Conservation (phyloP, 768 basidiomycete genomes). For the Lactarius indigo region DNA sequence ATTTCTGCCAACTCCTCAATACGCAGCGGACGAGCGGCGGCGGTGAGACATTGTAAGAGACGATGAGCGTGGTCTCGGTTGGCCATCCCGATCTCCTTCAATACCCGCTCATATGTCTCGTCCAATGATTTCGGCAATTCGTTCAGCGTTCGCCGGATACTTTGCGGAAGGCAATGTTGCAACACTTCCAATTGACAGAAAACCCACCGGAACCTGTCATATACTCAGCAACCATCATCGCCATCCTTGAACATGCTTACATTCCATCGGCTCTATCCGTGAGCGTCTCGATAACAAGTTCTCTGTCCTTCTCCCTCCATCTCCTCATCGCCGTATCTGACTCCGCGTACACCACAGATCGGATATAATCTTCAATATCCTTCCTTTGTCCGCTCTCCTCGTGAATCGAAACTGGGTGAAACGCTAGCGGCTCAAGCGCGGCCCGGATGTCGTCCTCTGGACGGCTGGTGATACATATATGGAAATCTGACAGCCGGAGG, state of each 20-base stretch:
- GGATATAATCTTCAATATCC: too few relatives aligned
- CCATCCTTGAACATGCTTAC: background rate
- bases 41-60: background rate
- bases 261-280: too few relatives aligned
- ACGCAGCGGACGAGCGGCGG: too few relatives aligned
- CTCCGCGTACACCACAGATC: too few relatives aligned
- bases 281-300: too few relatives aligned
- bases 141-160: background rate
- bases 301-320: too few relatives aligned
- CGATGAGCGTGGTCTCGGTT: background rate
- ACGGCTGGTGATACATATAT: background rate
- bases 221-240: background rate
- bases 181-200: background rate
- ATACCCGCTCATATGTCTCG: background rate
- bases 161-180: background rate
- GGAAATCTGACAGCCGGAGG: background rate
- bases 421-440: background rate
- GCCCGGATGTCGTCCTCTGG: background rate
- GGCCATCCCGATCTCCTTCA: background rate
- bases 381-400: background rate
- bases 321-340: too few relatives aligned
- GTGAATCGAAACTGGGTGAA: background rate
- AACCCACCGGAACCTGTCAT: background rate
- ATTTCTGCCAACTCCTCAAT: too few relatives aligned
- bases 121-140: too few relatives aligned